phyloP scores from a whole-genome alignment of 2,329 filamentous ascomycete genomes.

The Capronia coronata region DNA sequence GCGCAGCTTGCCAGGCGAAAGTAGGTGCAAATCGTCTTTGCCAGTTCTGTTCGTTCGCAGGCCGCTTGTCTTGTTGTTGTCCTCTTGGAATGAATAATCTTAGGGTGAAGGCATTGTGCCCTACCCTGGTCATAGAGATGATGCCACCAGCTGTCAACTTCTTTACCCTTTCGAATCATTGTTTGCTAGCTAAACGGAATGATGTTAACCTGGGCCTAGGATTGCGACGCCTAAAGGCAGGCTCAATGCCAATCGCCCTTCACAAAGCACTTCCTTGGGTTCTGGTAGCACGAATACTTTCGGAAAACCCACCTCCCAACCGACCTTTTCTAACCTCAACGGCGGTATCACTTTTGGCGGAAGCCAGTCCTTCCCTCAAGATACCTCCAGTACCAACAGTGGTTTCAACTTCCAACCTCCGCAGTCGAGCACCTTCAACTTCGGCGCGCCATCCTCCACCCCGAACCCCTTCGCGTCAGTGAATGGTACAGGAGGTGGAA shows the following conservation, averaged over 20 bases:
- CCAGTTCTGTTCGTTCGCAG: not conserved
- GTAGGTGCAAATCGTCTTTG: constrained; percentile 39
- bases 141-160: not conserved
- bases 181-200: not conserved
- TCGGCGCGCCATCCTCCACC: constrained; percentile 14
- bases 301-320: constrained; percentile 12
- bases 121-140: not conserved
- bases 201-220: constrained; percentile 12
- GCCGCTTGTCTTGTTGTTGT: constrained; percentile 5
- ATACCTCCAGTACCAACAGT: constrained; percentile 11
- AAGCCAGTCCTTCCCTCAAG: constrained; percentile 15
- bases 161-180: not conserved
- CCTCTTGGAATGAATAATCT: constrained; percentile 6
- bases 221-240: constrained; percentile 21
- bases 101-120: constrained; percentile 3
- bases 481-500: constrained; percentile 17
- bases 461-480: constrained; percentile 25
- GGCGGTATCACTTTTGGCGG: constrained; percentile 16
- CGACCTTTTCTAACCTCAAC: constrained; percentile 14
- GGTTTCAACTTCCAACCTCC: constrained; percentile 23
- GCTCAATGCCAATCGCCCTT: constrained; percentile 14
- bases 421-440: constrained; percentile 24
- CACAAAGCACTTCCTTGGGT: constrained; percentile 13
- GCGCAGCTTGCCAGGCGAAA: constrained; percentile 50
- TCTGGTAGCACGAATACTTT: constrained; percentile 9